These are phyloP conservation scores for Brassica nigra DNA, from an alignment of 345 rosid species.

Conservation along the genomic window DNA sequence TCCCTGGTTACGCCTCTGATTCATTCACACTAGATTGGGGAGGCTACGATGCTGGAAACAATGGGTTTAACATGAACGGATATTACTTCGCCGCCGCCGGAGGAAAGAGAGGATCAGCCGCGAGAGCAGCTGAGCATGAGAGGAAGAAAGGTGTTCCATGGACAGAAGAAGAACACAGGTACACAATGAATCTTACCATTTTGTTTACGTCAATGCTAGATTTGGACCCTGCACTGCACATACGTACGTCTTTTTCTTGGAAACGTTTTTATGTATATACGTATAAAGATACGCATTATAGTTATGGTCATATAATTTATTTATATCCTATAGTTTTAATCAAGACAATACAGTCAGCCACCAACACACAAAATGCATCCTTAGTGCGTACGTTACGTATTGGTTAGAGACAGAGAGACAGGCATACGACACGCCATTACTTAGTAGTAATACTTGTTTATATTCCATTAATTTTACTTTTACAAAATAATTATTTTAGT, in stretches of 20 bases:
- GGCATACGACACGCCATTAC: slow-evolving; percentile 27
- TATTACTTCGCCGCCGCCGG: slow-evolving; percentile 60
- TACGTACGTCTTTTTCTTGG: slow-evolving; percentile 29
- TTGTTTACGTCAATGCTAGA: slow-evolving; percentile 26
- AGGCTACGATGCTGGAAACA: slow-evolving; percentile 34
- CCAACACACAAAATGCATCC: slow-evolving; percentile 26
- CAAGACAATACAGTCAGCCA: slow-evolving; percentile 18
- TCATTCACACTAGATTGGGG: slow-evolving; percentile 89
- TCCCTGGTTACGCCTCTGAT: slow-evolving; percentile 69
- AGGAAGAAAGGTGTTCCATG: slow-evolving; percentile 86
- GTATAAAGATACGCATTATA: slow-evolving; percentile 29
- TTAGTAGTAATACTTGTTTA: background rate
- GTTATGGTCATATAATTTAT: background rate
- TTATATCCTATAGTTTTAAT: background rate
- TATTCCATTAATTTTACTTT: background rate
- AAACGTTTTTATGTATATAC: slow-evolving; percentile 33
- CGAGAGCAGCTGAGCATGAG: slow-evolving; percentile 75
- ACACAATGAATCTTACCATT: slow-evolving; percentile 7
- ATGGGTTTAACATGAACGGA: slow-evolving; percentile 52
- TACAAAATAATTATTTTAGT: background rate
- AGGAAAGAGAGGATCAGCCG: slow-evolving; percentile 64
- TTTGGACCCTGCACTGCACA: slow-evolving; percentile 27
- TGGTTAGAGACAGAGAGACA: slow-evolving; percentile 18
- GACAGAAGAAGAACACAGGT: slow-evolving; percentile 77
- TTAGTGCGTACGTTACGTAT: slow-evolving; percentile 31